Percentiles rank a stretch among this genome's conserved stretches.
Evolutionary conservation across 495 filamentous ascomycete species (phyloP).

Genomic region (Cryomyces antarcticus): DNA sequence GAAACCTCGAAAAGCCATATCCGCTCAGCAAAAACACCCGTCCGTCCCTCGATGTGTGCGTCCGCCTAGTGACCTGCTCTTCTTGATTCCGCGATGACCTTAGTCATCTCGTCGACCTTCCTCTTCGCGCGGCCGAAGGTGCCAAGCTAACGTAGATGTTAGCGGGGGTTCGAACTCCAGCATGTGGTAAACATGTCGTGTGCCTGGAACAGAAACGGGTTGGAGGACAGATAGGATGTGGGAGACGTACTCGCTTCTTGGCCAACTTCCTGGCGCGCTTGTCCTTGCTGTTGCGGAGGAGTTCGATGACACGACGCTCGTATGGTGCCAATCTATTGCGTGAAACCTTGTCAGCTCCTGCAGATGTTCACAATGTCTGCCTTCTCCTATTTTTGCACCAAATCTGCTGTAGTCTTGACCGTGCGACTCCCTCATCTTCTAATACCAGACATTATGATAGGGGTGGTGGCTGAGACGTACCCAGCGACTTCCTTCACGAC

Average conservation of each 20-base stretch:
- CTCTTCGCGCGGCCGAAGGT: constrained; percentile 94
- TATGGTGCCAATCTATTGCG: constrained; percentile 67
- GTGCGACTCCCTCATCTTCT: not conserved
- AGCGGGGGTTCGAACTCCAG: not conserved
- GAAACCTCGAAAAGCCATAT: too few species aligned
- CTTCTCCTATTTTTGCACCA: not conserved
- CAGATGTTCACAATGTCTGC: not conserved
- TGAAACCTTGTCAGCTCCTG: not conserved
- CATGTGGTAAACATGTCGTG: too few species aligned
- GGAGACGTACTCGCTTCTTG: constrained; percentile 74
- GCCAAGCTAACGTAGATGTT: constrained; percentile 42
- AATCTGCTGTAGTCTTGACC: constrained; percentile 1
- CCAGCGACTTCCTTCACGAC: constrained; percentile 90
- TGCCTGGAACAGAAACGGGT: not conserved
- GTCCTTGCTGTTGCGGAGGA: constrained; percentile 96
- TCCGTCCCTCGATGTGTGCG: too few species aligned
- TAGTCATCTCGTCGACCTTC: constrained; percentile 96
- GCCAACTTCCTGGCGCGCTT: constrained; percentile 98
- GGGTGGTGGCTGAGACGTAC: constrained; percentile 27
- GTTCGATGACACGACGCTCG: constrained; percentile 94
- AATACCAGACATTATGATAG: too few species aligned
- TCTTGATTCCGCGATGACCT: constrained; percentile 90
- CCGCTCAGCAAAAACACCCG: too few species aligned
- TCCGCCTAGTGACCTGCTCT: constrained; percentile 54
- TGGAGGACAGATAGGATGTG: not conserved